Evolutionary conservation across 345 rosid species (phyloP).

Genomic region (Lumnitzera littorea): DNA sequence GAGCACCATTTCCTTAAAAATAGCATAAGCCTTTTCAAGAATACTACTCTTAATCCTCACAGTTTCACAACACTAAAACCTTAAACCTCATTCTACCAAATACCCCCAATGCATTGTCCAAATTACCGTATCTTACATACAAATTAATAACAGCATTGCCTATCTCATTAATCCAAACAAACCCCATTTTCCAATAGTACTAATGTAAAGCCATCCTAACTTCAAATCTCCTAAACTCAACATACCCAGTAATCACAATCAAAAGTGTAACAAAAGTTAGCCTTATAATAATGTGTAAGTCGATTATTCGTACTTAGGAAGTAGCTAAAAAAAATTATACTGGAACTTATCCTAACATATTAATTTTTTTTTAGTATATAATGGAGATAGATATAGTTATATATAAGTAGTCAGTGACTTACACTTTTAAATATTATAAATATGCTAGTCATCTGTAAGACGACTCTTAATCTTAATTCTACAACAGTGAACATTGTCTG

Average conservation of each 20-base stretch:
- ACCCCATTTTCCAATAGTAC: slow-evolving; percentile 13
- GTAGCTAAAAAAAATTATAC: no score
- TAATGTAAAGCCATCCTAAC: slow-evolving; percentile 17
- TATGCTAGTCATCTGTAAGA: no score
- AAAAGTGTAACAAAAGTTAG: slow-evolving; percentile 21
- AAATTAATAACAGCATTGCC: slow-evolving; percentile 18
- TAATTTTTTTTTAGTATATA: no score
- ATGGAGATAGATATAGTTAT: no score
- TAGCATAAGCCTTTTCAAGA: slow-evolving; percentile 10
- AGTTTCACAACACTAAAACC: slow-evolving; percentile 26
- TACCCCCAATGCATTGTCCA: slow-evolving; percentile 13
- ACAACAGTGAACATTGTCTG: no score
- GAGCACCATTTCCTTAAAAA: slow-evolving; percentile 17
- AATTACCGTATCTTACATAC: slow-evolving; percentile 15
- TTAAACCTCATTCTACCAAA: slow-evolving; percentile 10
- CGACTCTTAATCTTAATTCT: no score
- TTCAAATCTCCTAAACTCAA: slow-evolving; percentile 4
- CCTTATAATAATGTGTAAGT: slow-evolving; percentile 1
- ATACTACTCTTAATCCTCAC: slow-evolving; percentile 7
- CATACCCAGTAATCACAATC: slow-evolving; percentile 17
- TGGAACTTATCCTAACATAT: no score
- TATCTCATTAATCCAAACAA: slow-evolving; percentile 9
- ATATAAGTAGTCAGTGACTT: no score
- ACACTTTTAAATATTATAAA: no score
- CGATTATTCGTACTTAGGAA: no score